Percentiles rank a stretch among this genome's conserved stretches.
Evolutionary conservation across 2,329 filamentous ascomycete genomes (phyloP).

Genomic region (Cercospora sesami): DNA sequence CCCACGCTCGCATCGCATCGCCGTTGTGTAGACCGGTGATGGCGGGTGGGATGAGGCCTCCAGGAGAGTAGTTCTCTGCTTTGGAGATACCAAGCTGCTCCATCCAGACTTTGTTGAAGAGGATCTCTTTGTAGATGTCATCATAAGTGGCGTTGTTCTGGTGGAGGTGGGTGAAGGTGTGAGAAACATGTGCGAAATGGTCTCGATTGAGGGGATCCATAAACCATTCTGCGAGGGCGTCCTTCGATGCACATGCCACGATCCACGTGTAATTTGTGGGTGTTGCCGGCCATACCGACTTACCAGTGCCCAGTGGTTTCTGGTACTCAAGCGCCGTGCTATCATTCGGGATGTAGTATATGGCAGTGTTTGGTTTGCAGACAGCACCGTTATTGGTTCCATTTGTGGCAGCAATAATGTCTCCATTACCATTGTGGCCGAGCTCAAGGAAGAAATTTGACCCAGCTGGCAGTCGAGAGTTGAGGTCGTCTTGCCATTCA

Average conservation of each 20-base stretch:
- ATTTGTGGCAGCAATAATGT: conserved; percentile 12
- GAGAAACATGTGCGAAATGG: conserved; percentile 13
- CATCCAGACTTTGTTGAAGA: conserved; percentile 15
- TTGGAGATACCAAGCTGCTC: not conserved
- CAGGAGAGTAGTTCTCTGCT: not conserved
- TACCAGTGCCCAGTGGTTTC: conserved; percentile 12
- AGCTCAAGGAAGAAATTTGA: conserved; percentile 14
- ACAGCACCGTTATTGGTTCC: conserved; percentile 1
- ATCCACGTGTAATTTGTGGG: conserved; percentile 11
- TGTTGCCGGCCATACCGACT: conserved; percentile 6
- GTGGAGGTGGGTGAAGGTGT: conserved; percentile 14
- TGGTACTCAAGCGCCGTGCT: conserved; percentile 11
- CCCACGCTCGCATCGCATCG: conserved; percentile 15
- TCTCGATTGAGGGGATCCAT: conserved; percentile 12
- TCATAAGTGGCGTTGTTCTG: conserved; percentile 16
- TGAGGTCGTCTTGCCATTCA: conserved; percentile 11
- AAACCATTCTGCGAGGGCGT: conserved; percentile 9
- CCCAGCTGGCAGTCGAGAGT: conserved; percentile 8
- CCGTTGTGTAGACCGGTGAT: conserved; percentile 17
- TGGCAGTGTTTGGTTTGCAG: conserved; percentile 14
- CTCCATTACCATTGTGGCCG: conserved; percentile 17
- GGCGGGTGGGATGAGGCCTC: conserved; percentile 13
- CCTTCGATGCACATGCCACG: conserved; percentile 6
- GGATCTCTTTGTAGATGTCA: conserved; percentile 14
- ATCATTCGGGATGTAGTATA: conserved; percentile 11